Evolutionary conservation across 2,329 filamentous ascomycete genomes (phyloP), one percentile per base, ranked within the genome.

Genomic region (Uncinocarpus reesii): DNA sequence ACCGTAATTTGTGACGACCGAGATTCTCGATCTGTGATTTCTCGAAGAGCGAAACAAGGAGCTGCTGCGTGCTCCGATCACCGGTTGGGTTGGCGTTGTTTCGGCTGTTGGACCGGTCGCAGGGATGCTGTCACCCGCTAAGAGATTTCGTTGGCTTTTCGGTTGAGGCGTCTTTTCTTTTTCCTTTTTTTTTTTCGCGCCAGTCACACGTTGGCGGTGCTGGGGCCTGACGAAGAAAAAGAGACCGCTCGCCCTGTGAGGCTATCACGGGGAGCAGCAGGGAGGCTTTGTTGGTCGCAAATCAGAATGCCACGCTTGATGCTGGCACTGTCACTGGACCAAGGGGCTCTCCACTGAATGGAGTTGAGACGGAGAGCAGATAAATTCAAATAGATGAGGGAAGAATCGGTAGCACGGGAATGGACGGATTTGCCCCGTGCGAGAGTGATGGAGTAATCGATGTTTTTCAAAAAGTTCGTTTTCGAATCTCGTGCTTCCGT

Each of bases 61-160:
- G n/a, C 13, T 13, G 20, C 24, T 43, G 41, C 41, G 41, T 43
- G 41, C 41, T 43, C 41, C 41, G 41, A 43, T 35, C 41, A 43
- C 41, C 41, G 41, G 41, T 43, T 43, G 41, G 41, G 41, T 43
- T 43, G 41, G 41, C 29, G 41, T 34, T 34, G 41, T 43, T 43
- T 43, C 41, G 41, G 41, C 16, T 43, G 42, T 20, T 37, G 42
- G 29, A n/a, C 29, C 38, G 38, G 24, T 45, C 13, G 42, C 29
- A 37, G 23, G 40, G 41, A 7, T 29, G 16, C 28, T n/a, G 26
- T n/a, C 24, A 42, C 40, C 15, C 13, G n/a, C 40, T 42, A 24
- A 36, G 16, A 24, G 26, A 3, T 11, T n/a, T n/a, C n/a, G n/a
- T 16, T 21, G 37, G 21, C 20, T 42, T 29, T 42, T 20, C 24